These are phyloP conservation scores for Metschnikowia corniflorae DNA, from an alignment of 805 yeast genomes.

Conservation along the genomic window DNA sequence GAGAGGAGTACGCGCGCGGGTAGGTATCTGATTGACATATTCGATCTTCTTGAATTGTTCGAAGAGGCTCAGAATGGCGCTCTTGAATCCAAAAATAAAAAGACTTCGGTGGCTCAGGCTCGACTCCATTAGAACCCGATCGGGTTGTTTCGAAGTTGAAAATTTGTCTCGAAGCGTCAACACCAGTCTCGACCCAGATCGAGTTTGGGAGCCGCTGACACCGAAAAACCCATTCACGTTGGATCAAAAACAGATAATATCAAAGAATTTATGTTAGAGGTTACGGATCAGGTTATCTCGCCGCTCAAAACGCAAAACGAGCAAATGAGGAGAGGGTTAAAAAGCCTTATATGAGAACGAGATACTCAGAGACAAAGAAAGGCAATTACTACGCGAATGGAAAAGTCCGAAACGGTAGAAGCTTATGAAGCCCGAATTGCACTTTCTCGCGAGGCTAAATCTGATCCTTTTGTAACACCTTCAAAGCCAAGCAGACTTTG, in stretches of 20 bases:
- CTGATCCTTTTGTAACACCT: not conserved
- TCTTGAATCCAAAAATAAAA: not conserved
- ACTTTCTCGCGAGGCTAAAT: not conserved
- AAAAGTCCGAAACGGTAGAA: not conserved
- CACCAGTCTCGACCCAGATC: too few species aligned
- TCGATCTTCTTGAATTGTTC: not conserved
- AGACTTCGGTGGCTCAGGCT: not conserved
- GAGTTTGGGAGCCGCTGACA: not conserved
- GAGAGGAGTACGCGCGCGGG: not conserved
- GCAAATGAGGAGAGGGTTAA: too few species aligned
- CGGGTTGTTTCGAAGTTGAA: not conserved
- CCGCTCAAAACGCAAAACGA: too few species aligned
- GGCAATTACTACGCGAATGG: not conserved
- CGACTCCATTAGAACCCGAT: not conserved
- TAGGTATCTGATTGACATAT: not conserved
- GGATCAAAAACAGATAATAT: too few species aligned
- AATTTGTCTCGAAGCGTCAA: too few species aligned
- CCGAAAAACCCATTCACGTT: too few species aligned
- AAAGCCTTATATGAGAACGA: too few species aligned
- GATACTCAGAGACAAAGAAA: not conserved
- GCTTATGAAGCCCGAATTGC: not conserved
- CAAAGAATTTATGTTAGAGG: too few species aligned
- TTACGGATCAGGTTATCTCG: too few species aligned
- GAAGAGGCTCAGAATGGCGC: too few species aligned
- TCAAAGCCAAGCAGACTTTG: not conserved